Percentiles rank a stretch among this genome's conserved stretches.
phyloP scores from a whole-genome alignment of 2,329 filamentous ascomycete species.

The Cladosporium velox region DNA sequence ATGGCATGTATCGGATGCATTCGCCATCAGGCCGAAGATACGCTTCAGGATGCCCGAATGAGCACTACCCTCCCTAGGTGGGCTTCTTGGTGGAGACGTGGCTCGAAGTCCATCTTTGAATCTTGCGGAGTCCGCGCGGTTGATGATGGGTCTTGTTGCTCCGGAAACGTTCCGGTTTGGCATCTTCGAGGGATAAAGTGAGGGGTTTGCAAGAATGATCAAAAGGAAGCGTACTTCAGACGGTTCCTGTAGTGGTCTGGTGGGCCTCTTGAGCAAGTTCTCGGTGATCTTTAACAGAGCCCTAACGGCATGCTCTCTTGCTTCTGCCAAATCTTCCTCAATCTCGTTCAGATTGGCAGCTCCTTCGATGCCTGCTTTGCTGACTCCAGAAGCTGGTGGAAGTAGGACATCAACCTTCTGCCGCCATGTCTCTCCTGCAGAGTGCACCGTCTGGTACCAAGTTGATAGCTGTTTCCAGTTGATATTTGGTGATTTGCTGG shows the following conservation, averaged over 20 bases:
- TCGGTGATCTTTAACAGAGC: conserved; percentile 77
- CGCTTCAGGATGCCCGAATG: conserved; percentile 86
- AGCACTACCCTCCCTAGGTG: conserved; percentile 18
- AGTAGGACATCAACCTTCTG: conserved; percentile 53
- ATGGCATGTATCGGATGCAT: conserved; percentile 74
- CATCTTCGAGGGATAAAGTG: conserved; percentile 58
- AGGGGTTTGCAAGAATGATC: conserved; percentile 75
- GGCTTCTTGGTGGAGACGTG: neutral
- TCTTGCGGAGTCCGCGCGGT: conserved; percentile 7
- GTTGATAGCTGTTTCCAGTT: conserved; percentile 71
- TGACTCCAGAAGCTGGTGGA: conserved; percentile 26
- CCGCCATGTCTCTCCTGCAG: conserved; percentile 68
- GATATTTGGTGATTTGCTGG: conserved; percentile 65
- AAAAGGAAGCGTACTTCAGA: conserved; percentile 76
- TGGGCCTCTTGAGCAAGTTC: conserved; percentile 75
- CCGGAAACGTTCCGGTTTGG: neutral
- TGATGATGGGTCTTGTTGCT: neutral
- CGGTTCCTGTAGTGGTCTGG: conserved; percentile 66
- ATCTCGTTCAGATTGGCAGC: conserved; percentile 46
- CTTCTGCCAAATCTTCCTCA: conserved; percentile 58
- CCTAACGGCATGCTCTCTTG: conserved; percentile 68
- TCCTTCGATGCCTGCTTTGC: conserved; percentile 49
- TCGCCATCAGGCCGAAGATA: conserved; percentile 76
- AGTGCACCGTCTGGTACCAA: conserved; percentile 73
- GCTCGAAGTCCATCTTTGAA: conserved; percentile 9